These are phyloP conservation scores for Tetraselmis striata DNA, from an alignment of 139 green algal genomes.

Conservation along the genomic window DNA sequence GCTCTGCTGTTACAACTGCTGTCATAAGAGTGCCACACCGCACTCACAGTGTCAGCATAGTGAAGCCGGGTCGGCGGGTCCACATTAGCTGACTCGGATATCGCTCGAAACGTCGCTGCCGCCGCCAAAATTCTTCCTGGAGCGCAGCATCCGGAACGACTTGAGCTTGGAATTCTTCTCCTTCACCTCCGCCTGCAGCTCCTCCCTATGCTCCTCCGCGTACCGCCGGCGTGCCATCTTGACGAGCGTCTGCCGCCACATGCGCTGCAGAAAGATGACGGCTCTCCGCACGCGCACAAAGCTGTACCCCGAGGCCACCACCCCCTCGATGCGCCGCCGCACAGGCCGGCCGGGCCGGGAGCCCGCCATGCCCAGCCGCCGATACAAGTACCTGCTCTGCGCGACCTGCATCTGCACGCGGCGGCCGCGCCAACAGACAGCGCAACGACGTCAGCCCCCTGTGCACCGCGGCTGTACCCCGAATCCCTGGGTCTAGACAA, in stretches of 20 bases:
- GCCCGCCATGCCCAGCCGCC: background rate
- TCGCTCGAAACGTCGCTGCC: background rate
- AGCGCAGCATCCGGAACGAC: background rate
- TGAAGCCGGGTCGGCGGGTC: too few species aligned
- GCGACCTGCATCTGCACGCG: background rate
- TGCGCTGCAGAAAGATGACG: background rate
- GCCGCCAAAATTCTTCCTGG: background rate
- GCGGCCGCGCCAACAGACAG: too few species aligned
- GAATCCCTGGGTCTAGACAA: too few species aligned
- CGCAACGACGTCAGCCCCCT: too few species aligned
- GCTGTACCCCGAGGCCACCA: background rate
- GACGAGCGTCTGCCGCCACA: background rate
- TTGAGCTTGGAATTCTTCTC: background rate
- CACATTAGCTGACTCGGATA: too few species aligned
- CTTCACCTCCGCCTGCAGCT: background rate
- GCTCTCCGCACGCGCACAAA: background rate
- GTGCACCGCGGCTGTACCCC: too few species aligned
- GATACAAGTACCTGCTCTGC: background rate
- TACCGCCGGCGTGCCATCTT: background rate
- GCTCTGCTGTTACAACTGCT: too few species aligned
- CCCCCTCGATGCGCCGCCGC: background rate
- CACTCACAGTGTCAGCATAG: too few species aligned
- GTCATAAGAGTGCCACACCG: too few species aligned
- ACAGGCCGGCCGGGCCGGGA: background rate
- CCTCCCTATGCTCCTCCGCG: background rate